Evolutionary conservation across 192 early-diverging fungal genomes (phyloP).

Genomic region (Coemansia pectinata): DNA sequence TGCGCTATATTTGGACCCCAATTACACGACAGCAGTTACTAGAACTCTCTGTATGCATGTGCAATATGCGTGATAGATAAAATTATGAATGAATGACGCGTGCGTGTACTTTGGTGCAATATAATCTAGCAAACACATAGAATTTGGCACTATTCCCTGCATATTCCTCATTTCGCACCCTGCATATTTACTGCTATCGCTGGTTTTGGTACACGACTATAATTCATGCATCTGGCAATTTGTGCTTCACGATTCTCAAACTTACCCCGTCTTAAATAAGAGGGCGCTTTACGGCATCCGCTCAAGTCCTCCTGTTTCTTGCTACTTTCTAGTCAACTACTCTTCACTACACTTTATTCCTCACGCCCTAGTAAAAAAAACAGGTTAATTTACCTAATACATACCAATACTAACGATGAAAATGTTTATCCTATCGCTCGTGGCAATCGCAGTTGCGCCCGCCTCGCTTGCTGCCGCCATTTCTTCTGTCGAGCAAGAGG

Average conservation of each 20-base stretch:
- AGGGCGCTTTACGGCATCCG: not conserved
- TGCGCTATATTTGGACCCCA: not conserved
- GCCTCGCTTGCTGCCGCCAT: not conserved
- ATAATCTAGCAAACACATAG: not conserved
- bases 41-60: not conserved
- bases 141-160: not conserved
- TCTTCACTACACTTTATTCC: not conserved
- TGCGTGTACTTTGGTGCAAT: not conserved
- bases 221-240: not conserved
- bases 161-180: constrained; percentile 1
- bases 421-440: constrained; percentile 12
- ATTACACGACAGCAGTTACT: not conserved
- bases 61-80: not conserved
- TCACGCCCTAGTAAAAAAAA: not conserved
- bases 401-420: constrained; percentile 23
- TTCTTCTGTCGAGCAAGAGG: not conserved
- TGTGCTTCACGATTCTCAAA: not conserved
- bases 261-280: not conserved
- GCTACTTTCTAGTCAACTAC: not conserved
- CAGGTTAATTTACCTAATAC: not conserved
- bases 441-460: constrained; percentile 9
- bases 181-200: not conserved
- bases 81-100: not conserved
- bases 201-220: not conserved
- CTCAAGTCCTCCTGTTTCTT: not conserved